Evolutionary conservation across 2,329 filamentous ascomycete species (phyloP), one percentile per base, ranked within the genome.

Genomic region (Diaporthe capsici): DNA sequence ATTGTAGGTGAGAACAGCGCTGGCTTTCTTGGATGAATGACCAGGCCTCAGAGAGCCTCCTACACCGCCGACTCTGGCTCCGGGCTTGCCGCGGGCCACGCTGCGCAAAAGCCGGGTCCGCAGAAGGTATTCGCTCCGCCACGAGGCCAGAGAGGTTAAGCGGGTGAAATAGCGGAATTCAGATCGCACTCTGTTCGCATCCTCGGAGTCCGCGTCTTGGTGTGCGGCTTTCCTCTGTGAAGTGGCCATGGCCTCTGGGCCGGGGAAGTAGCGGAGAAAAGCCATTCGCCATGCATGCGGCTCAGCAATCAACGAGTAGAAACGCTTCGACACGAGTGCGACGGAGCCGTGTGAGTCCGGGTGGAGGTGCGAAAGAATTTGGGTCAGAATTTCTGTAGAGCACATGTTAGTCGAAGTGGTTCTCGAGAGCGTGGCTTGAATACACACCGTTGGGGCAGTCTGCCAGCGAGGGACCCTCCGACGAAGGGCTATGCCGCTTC

Each of bases 91-190:
- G 76, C 95, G 92, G 63, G 90, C 90, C 75, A 98, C 87, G 77
- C 94, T 97, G 60, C 95, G 91, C 71, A 98, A 86, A 71, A 98
- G 89, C 63, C 95, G 91, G 2, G 95, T 98, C 63, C 97, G 91
- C 74, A 98, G 86, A 65, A 98, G 93, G 81, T 98, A 99, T 84
- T 99, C 97, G 84, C 95, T 98, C 79, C 96, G 91, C 96, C 97
- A 98, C 12, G 96, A 97, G n/a, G 95, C 94, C 77, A 96, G 86
- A 4, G 92, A 89, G 13, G 94, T 97, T 73, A 99, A 88, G 58
- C 96, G 92, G 22, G 94, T 91, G 81, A 98, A 99, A 78, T 92
- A 90, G 60, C 95, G 94, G 79, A 91, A 90, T 81, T 97, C 94
- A 1, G 94, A 93, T 39, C 91, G 90, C 60, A 95, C 86, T 73